A percentile compares a stretch with the other conserved stretches of the same genome.
phyloP scores from a whole-genome alignment of 1,284 basidiomycete genomes.

The Porogramme epimiltina region DNA sequence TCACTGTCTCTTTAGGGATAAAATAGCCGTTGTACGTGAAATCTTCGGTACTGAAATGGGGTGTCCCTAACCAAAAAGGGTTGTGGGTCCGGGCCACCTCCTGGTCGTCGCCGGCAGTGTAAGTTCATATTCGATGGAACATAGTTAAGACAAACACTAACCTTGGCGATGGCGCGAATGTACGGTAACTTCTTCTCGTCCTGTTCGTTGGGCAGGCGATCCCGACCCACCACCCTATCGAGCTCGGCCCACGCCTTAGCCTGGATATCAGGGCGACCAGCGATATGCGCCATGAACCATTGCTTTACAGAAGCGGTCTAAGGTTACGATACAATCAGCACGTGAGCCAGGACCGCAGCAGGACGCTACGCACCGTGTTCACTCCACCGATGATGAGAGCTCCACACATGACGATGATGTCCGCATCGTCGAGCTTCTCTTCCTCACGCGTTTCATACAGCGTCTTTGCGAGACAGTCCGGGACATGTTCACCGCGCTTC shows the following conservation, averaged over 20 bases:
- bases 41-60: no score
- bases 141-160: no score
- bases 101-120: no score
- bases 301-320: constrained; percentile 25
- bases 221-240: constrained; percentile 18
- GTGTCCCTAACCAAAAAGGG: constrained; percentile 39
- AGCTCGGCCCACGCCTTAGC: constrained; percentile 12
- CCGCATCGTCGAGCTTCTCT: constrained; percentile 25
- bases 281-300: constrained; percentile 24
- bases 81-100: constrained; percentile 33
- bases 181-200: constrained; percentile 13
- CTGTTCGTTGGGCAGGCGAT: constrained; percentile 12
- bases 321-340: not conserved
- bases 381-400: constrained; percentile 44
- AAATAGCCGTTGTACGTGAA: no score
- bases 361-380: constrained; percentile 35
- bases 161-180: not conserved
- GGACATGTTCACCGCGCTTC: constrained; percentile 27
- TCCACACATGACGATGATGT: constrained; percentile 2
- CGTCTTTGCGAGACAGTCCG: constrained; percentile 38
- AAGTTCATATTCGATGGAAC: no score
- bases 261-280: constrained; percentile 20
- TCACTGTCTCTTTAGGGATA: no score
- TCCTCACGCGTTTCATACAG: constrained; percentile 36
- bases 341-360: not conserved